phyloP scores from a whole-genome alignment of 306 rosid genomes.

The Cucumis cinereus region DNA sequence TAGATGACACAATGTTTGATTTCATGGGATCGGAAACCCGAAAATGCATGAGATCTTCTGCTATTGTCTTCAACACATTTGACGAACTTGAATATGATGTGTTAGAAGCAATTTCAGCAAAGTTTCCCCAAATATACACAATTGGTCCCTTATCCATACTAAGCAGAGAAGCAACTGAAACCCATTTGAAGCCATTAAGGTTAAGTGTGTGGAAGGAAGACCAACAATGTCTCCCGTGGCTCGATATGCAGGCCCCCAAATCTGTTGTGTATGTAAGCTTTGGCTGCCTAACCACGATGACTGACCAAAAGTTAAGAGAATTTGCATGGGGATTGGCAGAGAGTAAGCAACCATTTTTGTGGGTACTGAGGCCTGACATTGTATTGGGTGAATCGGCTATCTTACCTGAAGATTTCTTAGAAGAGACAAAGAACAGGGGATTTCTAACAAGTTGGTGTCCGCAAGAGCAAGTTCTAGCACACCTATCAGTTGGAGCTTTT shows the following conservation, averaged over 20 bases:
- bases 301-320: slow-evolving; percentile 20
- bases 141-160: slow-evolving; percentile 30
- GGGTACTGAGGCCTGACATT: slow-evolving; percentile 37
- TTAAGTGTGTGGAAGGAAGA: slow-evolving; percentile 39
- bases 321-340: slow-evolving; percentile 45
- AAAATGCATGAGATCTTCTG: slow-evolving; percentile 20
- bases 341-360: slow-evolving; percentile 24
- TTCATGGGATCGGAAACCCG: slow-evolving; percentile 17
- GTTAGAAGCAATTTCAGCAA: slow-evolving; percentile 21
- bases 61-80: slow-evolving; percentile 31
- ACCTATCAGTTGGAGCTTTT: slow-evolving; percentile 29
- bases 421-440: slow-evolving; percentile 28
- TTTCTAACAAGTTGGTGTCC: slow-evolving; percentile 30
- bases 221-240: slow-evolving; percentile 22
- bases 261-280: slow-evolving; percentile 35
- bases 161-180: slow-evolving; percentile 9
- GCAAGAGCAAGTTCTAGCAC: slow-evolving; percentile 28
- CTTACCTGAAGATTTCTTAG: slow-evolving; percentile 16
- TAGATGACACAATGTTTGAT: slow-evolving; percentile 25
- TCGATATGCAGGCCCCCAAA: slow-evolving; percentile 15
- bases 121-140: slow-evolving; percentile 27
- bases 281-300: slow-evolving; percentile 27
- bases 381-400: slow-evolving; percentile 16
- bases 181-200: slow-evolving; percentile 8
- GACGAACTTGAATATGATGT: slow-evolving; percentile 25